A percentile compares a stretch with the other conserved stretches of the same genome.
Evolutionary conservation across 352 stramenopile genomes (phyloP).

Genomic region (Aphanomyces euteiches): DNA sequence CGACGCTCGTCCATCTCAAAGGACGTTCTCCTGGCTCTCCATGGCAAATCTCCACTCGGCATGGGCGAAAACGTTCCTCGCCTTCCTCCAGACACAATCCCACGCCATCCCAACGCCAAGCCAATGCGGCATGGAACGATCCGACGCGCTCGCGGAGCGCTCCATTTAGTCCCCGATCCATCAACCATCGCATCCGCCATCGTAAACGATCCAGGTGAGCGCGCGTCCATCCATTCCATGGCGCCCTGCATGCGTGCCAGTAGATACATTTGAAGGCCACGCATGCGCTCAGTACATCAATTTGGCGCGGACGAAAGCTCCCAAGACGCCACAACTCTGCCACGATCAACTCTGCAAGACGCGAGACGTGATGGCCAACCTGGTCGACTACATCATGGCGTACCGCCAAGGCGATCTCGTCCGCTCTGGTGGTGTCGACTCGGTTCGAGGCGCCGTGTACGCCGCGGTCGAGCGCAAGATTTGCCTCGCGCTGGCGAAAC

Average conservation of each 20-base stretch:
- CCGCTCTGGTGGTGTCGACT: not conserved
- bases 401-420: constrained; percentile 34
- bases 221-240: not conserved
- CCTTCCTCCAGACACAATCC: not conserved
- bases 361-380: constrained; percentile 38
- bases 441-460: constrained; percentile 30
- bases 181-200: not conserved
- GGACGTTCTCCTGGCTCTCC: not conserved
- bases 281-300: constrained; percentile 33
- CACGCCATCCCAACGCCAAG: not conserved
- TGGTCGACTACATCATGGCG: constrained; percentile 40
- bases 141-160: constrained; percentile 3
- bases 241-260: not conserved
- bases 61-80: not conserved
- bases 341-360: constrained; percentile 37
- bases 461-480: constrained; percentile 37
- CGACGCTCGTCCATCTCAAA: not conserved
- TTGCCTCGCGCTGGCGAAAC: constrained; percentile 32
- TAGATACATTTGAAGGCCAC: constrained; percentile 38
- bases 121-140: not conserved
- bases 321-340: constrained; percentile 22
- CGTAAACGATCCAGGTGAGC: constrained; percentile 14
- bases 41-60: not conserved
- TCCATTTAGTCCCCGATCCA: constrained; percentile 24
- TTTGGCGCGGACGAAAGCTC: constrained; percentile 25